Evolutionary conservation across 106 monocot genomes (phyloP).

Genomic region (Platanthera zijinensis): DNA sequence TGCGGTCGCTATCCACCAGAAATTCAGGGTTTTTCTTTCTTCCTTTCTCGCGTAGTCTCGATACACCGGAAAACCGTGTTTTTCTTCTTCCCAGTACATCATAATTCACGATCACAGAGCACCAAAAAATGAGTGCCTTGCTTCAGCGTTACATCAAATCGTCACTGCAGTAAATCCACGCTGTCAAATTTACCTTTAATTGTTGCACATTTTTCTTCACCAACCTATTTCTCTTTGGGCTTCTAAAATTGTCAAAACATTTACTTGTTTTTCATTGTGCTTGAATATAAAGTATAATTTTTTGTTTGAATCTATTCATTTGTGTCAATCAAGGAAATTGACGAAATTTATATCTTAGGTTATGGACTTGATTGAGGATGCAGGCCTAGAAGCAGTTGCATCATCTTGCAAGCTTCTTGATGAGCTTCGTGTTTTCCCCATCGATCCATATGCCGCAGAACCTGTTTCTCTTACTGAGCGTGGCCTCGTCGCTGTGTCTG

Average conservation of each 20-base stretch:
- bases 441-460: constrained; percentile 51
- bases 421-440: constrained; percentile 83
- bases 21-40: no score
- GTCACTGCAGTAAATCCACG: no score
- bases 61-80: no score
- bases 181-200: no score
- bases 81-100: no score
- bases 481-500: constrained; percentile 51
- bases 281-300: not conserved
- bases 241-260: no score
- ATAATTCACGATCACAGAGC: no score
- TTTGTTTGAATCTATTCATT: not conserved
- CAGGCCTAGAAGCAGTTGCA: constrained; percentile 64
- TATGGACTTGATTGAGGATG: constrained; percentile 79
- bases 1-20: no score
- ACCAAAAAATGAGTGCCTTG: no score
- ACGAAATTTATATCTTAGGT: constrained; percentile 30
- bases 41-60: no score
- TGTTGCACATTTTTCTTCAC: not conserved
- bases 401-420: constrained; percentile 61
- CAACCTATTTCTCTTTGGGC: not conserved
- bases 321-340: not conserved
- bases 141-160: no score
- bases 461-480: constrained; percentile 47
- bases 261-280: not conserved